Conservation (phyloP, 2,329 filamentous ascomycete species). For the Paecilomyces formosus region DNA sequence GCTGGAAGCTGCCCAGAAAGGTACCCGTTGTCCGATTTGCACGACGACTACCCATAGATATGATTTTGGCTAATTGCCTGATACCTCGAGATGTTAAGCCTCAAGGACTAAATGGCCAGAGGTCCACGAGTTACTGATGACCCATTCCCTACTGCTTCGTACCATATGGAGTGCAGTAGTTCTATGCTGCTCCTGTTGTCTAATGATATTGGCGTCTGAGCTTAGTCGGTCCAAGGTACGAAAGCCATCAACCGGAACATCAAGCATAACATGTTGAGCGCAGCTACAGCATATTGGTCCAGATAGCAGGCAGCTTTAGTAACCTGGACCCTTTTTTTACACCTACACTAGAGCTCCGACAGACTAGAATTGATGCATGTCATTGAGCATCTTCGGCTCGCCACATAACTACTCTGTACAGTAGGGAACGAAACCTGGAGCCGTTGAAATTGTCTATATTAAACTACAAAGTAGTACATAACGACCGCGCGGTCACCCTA, state of each 20-base stretch:
- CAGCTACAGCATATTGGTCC: background rate
- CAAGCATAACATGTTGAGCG: background rate
- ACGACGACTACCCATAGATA: background rate
- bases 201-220: background rate
- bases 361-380: background rate
- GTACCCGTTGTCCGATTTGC: background rate
- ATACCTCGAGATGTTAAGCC: background rate
- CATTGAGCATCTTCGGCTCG: background rate
- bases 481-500: background rate
- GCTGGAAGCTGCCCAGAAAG: background rate
- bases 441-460: background rate
- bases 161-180: conserved; percentile 2
- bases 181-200: too few relatives aligned
- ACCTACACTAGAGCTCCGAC: background rate
- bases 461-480: background rate
- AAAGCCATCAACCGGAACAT: background rate
- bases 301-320: background rate
- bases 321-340: background rate
- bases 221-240: background rate
- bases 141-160: background rate
- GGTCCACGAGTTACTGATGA: background rate
- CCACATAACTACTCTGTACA: background rate
- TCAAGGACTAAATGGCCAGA: background rate
- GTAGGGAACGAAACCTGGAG: background rate
- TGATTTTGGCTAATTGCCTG: background rate